Percentiles rank a stretch among this genome's conserved stretches.
Evolutionary conservation across 108 stramenopile species (phyloP).

Genomic region (Pseudonitzschia multistriata): DNA sequence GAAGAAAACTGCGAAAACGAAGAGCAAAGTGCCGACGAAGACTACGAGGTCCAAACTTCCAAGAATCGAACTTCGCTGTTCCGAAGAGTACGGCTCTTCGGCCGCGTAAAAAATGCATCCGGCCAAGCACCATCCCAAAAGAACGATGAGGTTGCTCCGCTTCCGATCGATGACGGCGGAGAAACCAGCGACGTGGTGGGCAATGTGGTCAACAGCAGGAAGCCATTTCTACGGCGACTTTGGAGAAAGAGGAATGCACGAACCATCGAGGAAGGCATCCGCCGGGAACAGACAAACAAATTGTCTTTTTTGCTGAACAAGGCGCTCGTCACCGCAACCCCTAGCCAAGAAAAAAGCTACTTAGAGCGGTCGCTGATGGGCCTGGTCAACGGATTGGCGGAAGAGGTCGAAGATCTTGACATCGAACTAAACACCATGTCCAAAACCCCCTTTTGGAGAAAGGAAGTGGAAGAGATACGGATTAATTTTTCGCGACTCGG

Average conservation of each 20-base stretch:
- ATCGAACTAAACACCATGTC: constrained; percentile 51
- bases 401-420: constrained; percentile 68
- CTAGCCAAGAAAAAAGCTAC: constrained; percentile 39
- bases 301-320: constrained; percentile 19
- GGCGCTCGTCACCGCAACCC: constrained; percentile 18
- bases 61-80: neutral
- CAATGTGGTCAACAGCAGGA: neutral
- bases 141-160: neutral
- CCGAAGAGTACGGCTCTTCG: constrained; percentile 1
- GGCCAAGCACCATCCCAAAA: neutral
- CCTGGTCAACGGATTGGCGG: constrained; percentile 72
- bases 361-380: constrained; percentile 75
- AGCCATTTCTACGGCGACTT: constrained; percentile 16
- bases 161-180: neutral
- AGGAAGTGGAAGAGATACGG: constrained; percentile 69
- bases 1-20: neutral
- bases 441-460: constrained; percentile 65
- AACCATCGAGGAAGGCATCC: constrained; percentile 63
- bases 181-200: neutral
- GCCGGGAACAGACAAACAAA: constrained; percentile 33
- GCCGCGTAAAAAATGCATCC: neutral
- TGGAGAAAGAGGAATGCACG: constrained; percentile 66
- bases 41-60: neutral
- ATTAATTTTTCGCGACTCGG: constrained; percentile 79
- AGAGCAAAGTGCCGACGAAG: neutral